A percentile compares a stretch with the other conserved stretches of the same genome.
Evolutionary conservation across 352 stramenopile species (phyloP).

Genomic region (Aphanomyces stellatus): DNA sequence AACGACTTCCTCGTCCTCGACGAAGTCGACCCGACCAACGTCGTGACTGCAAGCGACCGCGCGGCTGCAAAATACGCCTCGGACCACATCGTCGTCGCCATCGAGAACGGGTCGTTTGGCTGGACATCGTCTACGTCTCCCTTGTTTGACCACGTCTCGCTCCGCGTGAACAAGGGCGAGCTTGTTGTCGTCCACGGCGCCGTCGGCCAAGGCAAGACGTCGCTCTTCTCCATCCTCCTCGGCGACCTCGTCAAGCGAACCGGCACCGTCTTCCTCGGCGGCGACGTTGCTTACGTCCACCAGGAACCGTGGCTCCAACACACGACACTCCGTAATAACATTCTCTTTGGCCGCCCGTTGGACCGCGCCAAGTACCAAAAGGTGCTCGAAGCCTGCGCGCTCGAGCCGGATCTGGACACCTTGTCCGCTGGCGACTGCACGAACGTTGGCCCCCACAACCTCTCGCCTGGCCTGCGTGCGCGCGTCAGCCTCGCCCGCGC

Average conservation of each 20-base stretch:
- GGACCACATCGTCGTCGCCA: constrained; percentile 25
- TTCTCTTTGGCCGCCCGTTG: neutral
- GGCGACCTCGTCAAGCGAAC: constrained; percentile 7
- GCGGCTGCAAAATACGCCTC: neutral
- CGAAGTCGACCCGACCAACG: neutral
- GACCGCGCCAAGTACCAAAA: neutral
- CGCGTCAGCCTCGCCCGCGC: constrained; percentile 47
- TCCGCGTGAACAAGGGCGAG: neutral
- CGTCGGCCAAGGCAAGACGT: constrained; percentile 25
- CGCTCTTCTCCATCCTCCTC: neutral
- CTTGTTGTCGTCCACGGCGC: constrained; percentile 14
- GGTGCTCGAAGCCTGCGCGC: neutral
- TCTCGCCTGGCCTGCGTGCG: constrained; percentile 43
- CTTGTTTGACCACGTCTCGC: constrained; percentile 27
- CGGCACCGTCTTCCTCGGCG: constrained; percentile 26
- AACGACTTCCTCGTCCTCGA: neutral
- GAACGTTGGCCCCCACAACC: constrained; percentile 42
- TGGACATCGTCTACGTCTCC: constrained; percentile 26
- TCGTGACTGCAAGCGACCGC: too few species aligned
- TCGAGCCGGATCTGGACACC: neutral
- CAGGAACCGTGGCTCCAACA: constrained; percentile 51
- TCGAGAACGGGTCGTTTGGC: constrained; percentile 49
- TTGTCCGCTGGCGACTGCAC: constrained; percentile 26
- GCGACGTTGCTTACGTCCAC: constrained; percentile 24
- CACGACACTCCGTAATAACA: neutral